phyloP scores from a whole-genome alignment of 2,329 filamentous ascomycete species.

The Paecilomyces fulvus region DNA sequence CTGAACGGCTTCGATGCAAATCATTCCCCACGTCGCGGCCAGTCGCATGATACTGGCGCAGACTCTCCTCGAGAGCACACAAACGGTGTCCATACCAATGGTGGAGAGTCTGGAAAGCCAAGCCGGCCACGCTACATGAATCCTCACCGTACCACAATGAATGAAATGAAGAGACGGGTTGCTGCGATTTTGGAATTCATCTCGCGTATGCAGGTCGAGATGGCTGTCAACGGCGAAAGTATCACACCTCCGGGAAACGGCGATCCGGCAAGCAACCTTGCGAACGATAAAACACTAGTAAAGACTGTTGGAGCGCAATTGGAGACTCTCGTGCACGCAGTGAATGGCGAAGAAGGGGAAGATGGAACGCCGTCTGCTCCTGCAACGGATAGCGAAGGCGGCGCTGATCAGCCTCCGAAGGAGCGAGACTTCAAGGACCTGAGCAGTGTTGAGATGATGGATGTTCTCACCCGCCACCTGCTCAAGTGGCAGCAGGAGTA shows the following conservation, averaged over 20 bases:
- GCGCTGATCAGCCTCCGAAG: constrained; percentile 15
- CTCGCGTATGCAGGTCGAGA: constrained; percentile 75
- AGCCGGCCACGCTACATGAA: constrained; percentile 53
- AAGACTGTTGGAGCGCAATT: constrained; percentile 29
- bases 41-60: constrained; percentile 30
- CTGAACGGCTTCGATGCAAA: constrained; percentile 37
- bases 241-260: constrained; percentile 32
- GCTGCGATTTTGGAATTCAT: constrained; percentile 85
- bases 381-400: constrained; percentile 16
- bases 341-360: constrained; percentile 16
- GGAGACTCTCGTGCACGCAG: constrained; percentile 17
- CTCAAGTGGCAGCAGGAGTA: constrained; percentile 78
- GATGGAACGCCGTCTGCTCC: constrained; percentile 7
- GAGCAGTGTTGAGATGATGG: constrained; percentile 83
- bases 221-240: constrained; percentile 54
- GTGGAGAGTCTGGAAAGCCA: constrained; percentile 48
- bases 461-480: constrained; percentile 68
- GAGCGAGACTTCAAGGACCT: constrained; percentile 62
- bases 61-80: constrained; percentile 28
- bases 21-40: constrained; percentile 31
- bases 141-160: constrained; percentile 61
- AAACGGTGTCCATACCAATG: constrained; percentile 45
- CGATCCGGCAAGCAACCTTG: constrained; percentile 13
- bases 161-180: constrained; percentile 78
- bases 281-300: constrained; percentile 20